Base-by-base conservation (phyloP, 2,329 filamentous ascomycete species). In the Colletotrichum camelliae region DNA sequence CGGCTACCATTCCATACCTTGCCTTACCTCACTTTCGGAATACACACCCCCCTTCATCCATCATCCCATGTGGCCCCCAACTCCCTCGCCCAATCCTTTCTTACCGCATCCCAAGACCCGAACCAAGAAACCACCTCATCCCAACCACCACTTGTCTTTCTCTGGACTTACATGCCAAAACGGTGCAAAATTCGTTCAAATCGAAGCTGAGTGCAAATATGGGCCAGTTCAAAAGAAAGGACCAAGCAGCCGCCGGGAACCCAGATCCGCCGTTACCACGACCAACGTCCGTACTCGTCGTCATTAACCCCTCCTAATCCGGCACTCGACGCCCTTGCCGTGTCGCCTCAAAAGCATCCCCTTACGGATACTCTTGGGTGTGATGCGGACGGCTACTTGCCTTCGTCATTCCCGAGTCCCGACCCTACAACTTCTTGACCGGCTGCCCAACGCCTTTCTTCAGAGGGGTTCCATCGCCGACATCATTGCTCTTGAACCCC, bases 401-500 rank as follows among this genome's bases (percentile, higher is more conserved):
- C 70, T 74, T 76, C 58, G 64, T 74, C 74, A 69, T 65, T 64
- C 65, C 35, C 29, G 58, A 62, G 29, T 64, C 65, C 35, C 29
- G 58, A 62, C 37, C 43, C 64, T 62, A 39, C 35, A 35, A 16
- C 31, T 43, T 13, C 58, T 62, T 21, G 27, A 33, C 29, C 68
- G 21, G n/a, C 16, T 55, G 33, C 55, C 18, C 58, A 66, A 37
- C 52, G 37, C 52, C 57, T 52, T 66, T 74, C 57, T 43, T 72
- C 58, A 55, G n/a, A 37, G 55, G 37, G 61, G 57, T 72, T 72
- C 72, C 72, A 73, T 77, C 61, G 43, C 74, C 69, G 65, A 74
- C 74, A 74, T 77, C 74, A 77, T 77, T 52, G 67, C 72, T 58
- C 58, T 74, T 43, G 55, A 55, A 8, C 31, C 67, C 75, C 64